Evolutionary conservation across 1,284 basidiomycete genomes (phyloP).

Genomic region (Pisolithus thermaeus): DNA sequence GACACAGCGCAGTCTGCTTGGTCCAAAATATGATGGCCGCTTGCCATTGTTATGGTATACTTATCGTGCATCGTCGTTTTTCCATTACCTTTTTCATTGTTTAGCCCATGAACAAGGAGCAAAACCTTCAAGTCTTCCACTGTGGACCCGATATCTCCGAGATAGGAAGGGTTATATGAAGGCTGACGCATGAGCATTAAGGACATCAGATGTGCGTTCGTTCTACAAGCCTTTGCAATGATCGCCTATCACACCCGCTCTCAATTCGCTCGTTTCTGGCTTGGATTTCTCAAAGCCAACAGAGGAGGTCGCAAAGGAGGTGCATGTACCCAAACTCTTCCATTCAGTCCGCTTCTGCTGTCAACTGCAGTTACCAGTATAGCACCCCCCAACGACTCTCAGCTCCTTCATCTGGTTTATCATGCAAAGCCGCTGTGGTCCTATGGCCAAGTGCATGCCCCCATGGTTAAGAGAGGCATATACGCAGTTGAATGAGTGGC

Average conservation of each 20-base stretch:
- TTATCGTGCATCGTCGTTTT: no score
- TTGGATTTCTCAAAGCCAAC: conserved; percentile 47
- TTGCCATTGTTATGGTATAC: no score
- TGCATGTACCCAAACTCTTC: conserved; percentile 56
- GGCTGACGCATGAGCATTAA: no score
- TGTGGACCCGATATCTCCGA: no score
- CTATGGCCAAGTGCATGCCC: conserved; percentile 27
- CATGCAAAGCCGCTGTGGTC: conserved; percentile 2
- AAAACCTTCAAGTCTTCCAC: no score
- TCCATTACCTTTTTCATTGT: no score
- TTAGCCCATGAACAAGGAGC: no score
- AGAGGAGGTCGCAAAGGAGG: conserved; percentile 35
- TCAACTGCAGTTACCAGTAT: conserved; percentile 14
- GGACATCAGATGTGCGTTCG: no score
- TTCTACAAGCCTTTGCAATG: conserved; percentile 37
- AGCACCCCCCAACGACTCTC: conserved; percentile 11
- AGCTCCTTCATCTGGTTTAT: conserved; percentile 13
- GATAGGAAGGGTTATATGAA: no score
- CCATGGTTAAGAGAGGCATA: conserved; percentile 21
- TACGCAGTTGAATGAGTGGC: conserved; percentile 39
- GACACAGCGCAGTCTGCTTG: no score
- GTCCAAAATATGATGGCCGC: no score
- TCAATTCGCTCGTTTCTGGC: conserved; percentile 54
- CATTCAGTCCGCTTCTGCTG: conserved; percentile 36
- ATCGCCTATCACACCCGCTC: conserved; percentile 44